Conservation (phyloP, 2,329 filamentous ascomycete genomes). For the Thelonectria rubi region DNA sequence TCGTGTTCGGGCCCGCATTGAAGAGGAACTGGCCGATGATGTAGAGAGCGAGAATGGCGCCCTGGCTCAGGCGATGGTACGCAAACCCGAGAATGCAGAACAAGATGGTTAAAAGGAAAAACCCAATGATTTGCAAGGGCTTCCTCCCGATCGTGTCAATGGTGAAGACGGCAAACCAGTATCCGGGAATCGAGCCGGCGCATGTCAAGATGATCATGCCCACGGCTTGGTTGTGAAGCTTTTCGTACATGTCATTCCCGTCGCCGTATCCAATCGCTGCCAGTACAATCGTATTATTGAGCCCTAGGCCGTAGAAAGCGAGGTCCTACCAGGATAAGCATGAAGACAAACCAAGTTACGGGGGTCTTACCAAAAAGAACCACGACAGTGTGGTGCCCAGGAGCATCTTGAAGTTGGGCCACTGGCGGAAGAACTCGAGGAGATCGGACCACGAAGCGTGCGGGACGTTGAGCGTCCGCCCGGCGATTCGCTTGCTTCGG, state of each 20-base stretch:
- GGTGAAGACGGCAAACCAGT: constrained; percentile 78
- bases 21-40: constrained; percentile 73
- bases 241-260: constrained; percentile 71
- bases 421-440: constrained; percentile 70
- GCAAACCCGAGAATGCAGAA: constrained; percentile 71
- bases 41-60: constrained; percentile 67
- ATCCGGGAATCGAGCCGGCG: constrained; percentile 81
- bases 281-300: constrained; percentile 80
- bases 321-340: constrained; percentile 59
- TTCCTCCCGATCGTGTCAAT: constrained; percentile 82
- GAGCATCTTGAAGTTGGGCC: constrained; percentile 75
- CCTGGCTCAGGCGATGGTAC: constrained; percentile 58
- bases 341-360: neutral
- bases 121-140: constrained; percentile 74
- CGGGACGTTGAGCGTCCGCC: constrained; percentile 67
- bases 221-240: constrained; percentile 76
- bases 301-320: constrained; percentile 74
- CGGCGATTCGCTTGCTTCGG: constrained; percentile 62
- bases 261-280: constrained; percentile 75
- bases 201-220: constrained; percentile 82
- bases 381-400: constrained; percentile 81
- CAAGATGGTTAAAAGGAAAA: constrained; percentile 67
- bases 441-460: constrained; percentile 77
- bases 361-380: constrained; percentile 71
- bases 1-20: constrained; percentile 72